Evolutionary conservation across 192 early-diverging fungal genomes (phyloP).

Genomic region (Linnemannia zychae): DNA sequence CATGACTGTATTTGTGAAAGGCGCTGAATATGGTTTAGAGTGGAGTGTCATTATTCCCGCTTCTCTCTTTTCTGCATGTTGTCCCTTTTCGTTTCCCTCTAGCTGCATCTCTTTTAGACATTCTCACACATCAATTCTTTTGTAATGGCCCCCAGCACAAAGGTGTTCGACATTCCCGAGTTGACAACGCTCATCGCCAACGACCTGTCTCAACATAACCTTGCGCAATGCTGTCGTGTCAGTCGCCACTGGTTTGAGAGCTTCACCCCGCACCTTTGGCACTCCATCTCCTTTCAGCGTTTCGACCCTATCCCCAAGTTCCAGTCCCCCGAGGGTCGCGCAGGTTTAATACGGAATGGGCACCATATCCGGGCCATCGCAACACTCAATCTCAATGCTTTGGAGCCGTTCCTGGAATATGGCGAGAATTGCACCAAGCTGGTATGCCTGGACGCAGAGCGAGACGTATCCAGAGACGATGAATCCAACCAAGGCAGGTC

Average conservation of each 20-base stretch:
- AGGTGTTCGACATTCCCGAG: background rate
- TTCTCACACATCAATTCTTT: too few relatives aligned
- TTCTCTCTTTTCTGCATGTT: background rate
- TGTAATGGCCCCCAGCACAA: background rate
- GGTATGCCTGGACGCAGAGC: background rate
- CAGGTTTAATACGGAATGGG: background rate
- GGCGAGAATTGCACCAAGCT: background rate
- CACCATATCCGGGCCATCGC: background rate
- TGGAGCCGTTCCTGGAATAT: background rate
- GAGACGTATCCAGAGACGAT: too few relatives aligned
- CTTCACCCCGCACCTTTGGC: background rate
- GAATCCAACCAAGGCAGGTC: too few relatives aligned
- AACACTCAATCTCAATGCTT: background rate
- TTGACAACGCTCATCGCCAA: background rate
- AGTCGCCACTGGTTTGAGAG: background rate
- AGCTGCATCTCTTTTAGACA: too few relatives aligned
- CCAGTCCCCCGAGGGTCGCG: background rate
- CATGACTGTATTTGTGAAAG: too few relatives aligned
- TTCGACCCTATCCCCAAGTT: background rate
- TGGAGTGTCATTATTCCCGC: background rate
- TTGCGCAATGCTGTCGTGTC: background rate
- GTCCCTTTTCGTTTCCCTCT: too few relatives aligned
- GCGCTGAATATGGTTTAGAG: too few relatives aligned
- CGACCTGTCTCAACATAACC: background rate
- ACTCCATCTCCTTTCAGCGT: background rate